Conservation (phyloP, 2,329 filamentous ascomycete genomes). For the Diplocarpon mali region DNA sequence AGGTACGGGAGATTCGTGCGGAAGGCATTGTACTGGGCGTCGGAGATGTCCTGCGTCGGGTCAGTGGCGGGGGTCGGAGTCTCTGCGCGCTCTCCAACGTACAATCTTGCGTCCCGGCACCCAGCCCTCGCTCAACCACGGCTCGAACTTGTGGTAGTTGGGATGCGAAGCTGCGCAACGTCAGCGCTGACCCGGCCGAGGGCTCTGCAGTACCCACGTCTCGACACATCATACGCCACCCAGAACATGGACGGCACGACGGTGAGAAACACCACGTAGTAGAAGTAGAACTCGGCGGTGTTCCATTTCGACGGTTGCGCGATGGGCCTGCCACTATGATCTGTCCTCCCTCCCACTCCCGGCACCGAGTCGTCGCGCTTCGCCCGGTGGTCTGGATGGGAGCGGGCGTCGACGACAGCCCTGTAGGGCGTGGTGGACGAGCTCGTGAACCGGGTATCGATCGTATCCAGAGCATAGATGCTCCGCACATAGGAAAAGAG, state of each 20-base stretch:
- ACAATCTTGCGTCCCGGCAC: conserved; percentile 84
- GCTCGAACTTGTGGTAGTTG: conserved; percentile 64
- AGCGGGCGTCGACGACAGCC: conserved; percentile 40
- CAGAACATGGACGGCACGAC: conserved; percentile 83
- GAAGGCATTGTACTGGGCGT: conserved; percentile 78
- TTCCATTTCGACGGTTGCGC: conserved; percentile 65
- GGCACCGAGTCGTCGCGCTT: conserved; percentile 23
- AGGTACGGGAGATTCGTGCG: conserved; percentile 79
- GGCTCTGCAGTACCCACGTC: conserved; percentile 43
- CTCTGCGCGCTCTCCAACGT: conserved; percentile 25
- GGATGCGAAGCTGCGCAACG: conserved; percentile 58
- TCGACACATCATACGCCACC: conserved; percentile 74
- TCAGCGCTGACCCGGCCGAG: conserved; percentile 8
- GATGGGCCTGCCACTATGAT: conserved; percentile 34
- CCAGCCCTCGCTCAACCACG: conserved; percentile 71
- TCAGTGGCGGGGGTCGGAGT: conserved; percentile 7
- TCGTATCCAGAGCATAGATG: conserved; percentile 56
- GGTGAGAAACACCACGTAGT: conserved; percentile 56
- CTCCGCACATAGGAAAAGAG: conserved; percentile 33
- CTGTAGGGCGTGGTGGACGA: conserved; percentile 59
- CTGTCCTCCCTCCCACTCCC: conserved; percentile 26
- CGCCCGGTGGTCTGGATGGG: conserved; percentile 30
- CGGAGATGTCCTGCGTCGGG: conserved; percentile 63
- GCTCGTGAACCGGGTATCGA: conserved; percentile 63
- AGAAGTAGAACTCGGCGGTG: conserved; percentile 75